These are phyloP conservation scores for Penicilliopsis zonata DNA, from an alignment of 495 filamentous ascomycete genomes.

Conservation along the genomic window DNA sequence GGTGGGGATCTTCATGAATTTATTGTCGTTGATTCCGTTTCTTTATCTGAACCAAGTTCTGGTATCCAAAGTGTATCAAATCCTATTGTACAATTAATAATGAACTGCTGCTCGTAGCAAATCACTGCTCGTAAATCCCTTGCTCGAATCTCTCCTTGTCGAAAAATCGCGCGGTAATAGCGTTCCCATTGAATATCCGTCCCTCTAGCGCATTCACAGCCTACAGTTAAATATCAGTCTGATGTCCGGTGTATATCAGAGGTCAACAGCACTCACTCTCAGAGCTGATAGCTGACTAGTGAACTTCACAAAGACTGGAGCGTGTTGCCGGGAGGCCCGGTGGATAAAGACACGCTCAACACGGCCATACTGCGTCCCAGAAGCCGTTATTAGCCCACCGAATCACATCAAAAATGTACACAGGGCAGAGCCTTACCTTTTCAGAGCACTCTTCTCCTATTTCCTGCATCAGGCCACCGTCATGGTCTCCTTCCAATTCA, in stretches of 20 bases:
- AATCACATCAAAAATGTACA: too few relatives aligned
- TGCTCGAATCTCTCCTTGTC: slow-evolving; percentile 69
- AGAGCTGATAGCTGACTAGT: slow-evolving; percentile 67
- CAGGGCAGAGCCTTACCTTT: slow-evolving; percentile 38
- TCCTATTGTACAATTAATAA: neutral
- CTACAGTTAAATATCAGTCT: slow-evolving; percentile 22
- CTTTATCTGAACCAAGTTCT: too few relatives aligned
- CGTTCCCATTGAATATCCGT: slow-evolving; percentile 75
- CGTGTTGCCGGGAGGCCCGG: slow-evolving; percentile 32
- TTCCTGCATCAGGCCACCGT: slow-evolving; percentile 73
- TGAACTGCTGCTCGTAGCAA: too few relatives aligned
- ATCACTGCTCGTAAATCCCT: slow-evolving; percentile 45
- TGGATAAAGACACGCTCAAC: slow-evolving; percentile 77
- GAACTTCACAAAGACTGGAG: slow-evolving; percentile 85
- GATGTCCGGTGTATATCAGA: neutral
- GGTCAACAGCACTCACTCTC: slow-evolving; percentile 42
- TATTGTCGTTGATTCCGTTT: too few relatives aligned
- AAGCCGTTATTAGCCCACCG: slow-evolving; percentile 2
- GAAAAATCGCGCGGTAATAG: slow-evolving; percentile 66
- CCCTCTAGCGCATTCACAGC: slow-evolving; percentile 82
- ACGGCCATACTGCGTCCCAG: slow-evolving; percentile 52
- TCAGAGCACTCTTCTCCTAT: slow-evolving; percentile 86
- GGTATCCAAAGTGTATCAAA: neutral
- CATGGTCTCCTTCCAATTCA: slow-evolving; percentile 45
- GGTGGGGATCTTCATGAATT: too few relatives aligned